Evolutionary conservation across 129 eudicot species (phyloP).

Genomic region (Artemisia argyi): DNA sequence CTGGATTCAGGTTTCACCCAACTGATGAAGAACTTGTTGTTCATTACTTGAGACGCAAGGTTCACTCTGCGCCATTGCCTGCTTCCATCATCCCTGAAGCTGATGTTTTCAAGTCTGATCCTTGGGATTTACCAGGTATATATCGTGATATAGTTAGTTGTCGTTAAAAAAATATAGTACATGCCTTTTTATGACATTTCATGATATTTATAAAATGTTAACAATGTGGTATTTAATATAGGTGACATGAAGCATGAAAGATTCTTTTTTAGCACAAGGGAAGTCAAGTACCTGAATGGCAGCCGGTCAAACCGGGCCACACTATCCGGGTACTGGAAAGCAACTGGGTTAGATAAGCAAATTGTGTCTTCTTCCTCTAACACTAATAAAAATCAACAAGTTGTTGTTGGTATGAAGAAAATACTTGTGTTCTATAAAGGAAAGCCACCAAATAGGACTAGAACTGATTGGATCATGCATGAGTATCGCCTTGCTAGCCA

Average conservation of each 20-base stretch:
- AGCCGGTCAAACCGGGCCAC: conserved; percentile 6
- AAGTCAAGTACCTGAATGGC: conserved; percentile 12
- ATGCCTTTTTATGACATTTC: too few species aligned
- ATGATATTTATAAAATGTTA: neutral
- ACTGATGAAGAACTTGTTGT: conserved; percentile 11
- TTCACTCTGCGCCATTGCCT: conserved; percentile 4
- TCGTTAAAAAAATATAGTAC: too few species aligned
- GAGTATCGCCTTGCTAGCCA: neutral
- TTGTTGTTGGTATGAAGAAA: conserved; percentile 15
- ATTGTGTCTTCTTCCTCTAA: neutral
- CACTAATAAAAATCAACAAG: neutral
- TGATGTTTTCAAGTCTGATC: conserved; percentile 9
- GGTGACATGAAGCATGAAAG: neutral
- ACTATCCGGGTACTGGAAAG: conserved; percentile 10
- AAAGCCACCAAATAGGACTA: neutral
- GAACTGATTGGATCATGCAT: conserved; percentile 15
- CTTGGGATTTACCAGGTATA: conserved; percentile 10
- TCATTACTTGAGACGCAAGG: conserved; percentile 6
- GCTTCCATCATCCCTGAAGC: conserved; percentile 3
- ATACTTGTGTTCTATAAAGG: conserved; percentile 10
- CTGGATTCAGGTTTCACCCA: conserved; percentile 14
- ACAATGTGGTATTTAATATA: neutral
- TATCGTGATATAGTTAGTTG: too few species aligned
- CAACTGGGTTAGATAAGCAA: conserved; percentile 4
- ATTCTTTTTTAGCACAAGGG: conserved; percentile 10